Evolutionary conservation across 345 rosid species (phyloP).

Genomic region (Bretschneidera sinensis): DNA sequence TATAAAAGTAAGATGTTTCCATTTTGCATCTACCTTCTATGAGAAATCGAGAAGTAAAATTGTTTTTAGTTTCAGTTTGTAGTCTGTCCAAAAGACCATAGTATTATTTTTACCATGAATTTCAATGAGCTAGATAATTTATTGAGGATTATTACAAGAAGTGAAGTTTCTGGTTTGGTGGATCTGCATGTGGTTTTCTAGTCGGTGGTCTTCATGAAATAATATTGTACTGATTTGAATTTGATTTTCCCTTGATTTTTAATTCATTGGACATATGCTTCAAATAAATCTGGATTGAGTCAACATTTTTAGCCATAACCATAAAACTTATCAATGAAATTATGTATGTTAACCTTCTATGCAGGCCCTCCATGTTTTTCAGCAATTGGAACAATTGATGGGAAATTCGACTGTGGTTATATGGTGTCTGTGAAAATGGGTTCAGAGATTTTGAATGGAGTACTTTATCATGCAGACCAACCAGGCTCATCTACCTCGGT

Average conservation of each 20-base stretch:
- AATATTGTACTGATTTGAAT: conserved; percentile 3
- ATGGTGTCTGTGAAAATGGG: conserved; percentile 69
- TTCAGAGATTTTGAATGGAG: conserved; percentile 73
- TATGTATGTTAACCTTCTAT: conserved; percentile 7
- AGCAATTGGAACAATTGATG: conserved; percentile 71
- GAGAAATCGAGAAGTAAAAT: too few relatives aligned
- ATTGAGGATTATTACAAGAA: too few relatives aligned
- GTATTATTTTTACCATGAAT: too few relatives aligned
- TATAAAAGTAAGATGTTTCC: too few relatives aligned
- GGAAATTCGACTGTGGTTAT: conserved; percentile 89
- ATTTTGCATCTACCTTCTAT: too few relatives aligned
- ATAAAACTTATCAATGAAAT: conserved; percentile 9
- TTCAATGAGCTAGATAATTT: too few relatives aligned
- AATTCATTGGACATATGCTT: conserved; percentile 7
- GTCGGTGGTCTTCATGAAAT: conserved; percentile 23
- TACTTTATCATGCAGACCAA: conserved; percentile 68
- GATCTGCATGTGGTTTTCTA: too few relatives aligned
- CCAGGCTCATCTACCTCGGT: conserved; percentile 16
- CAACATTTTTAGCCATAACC: conserved; percentile 10
- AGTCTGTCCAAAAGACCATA: too few relatives aligned
- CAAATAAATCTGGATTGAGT: conserved; percentile 15
- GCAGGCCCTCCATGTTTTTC: conserved; percentile 37
- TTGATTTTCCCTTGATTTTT: conserved; percentile 21
- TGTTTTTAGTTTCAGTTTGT: too few relatives aligned
- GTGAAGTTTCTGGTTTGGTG: too few relatives aligned